Percentiles rank a stretch among this genome's conserved stretches.
Evolutionary conservation across 2,329 filamentous ascomycete species (phyloP).

Genomic region (Annulohypoxylon truncatum): DNA sequence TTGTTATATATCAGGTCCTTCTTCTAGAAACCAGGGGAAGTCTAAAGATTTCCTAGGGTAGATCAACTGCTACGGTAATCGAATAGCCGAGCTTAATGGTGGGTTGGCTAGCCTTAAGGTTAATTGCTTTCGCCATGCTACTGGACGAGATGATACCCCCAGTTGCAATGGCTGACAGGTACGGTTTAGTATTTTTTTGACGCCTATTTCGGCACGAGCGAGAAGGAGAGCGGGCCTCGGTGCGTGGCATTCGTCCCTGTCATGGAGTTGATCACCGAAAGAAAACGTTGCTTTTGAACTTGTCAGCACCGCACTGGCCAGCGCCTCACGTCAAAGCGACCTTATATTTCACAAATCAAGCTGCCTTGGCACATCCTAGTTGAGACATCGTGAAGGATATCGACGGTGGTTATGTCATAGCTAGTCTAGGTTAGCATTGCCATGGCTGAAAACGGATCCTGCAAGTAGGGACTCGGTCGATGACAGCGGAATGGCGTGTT

Average conservation of each 20-base stretch:
- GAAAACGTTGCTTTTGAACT: slow-evolving; percentile 39
- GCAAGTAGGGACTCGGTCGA: slow-evolving; percentile 19
- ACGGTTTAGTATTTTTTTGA: slow-evolving; percentile 31
- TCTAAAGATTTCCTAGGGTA: slow-evolving; percentile 26
- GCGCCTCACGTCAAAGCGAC: slow-evolving; percentile 28
- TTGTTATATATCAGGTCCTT: slow-evolving; percentile 15
- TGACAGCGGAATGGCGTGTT: slow-evolving; percentile 29
- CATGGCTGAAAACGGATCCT: slow-evolving; percentile 7
- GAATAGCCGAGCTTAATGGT: slow-evolving; percentile 34
- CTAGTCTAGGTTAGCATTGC: slow-evolving; percentile 19
- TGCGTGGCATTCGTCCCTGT: slow-evolving; percentile 35
- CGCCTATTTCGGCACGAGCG: slow-evolving; percentile 39
- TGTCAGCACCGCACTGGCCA: slow-evolving; percentile 37
- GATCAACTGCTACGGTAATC: slow-evolving; percentile 34
- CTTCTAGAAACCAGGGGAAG: slow-evolving; percentile 37
- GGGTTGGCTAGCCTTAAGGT: slow-evolving; percentile 36
- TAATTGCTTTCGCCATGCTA: slow-evolving; percentile 20
- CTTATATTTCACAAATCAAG: slow-evolving; percentile 26
- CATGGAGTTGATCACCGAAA: slow-evolving; percentile 28
- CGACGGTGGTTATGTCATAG: slow-evolving; percentile 8
- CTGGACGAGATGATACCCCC: slow-evolving; percentile 13
- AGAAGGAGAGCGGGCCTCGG: slow-evolving; percentile 24
- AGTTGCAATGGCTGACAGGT: slow-evolving; percentile 12
- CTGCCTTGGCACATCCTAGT: slow-evolving; percentile 22
- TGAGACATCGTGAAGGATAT: slow-evolving; percentile 31